These are phyloP conservation scores for Alternaria solani DNA, from an alignment of 2,329 filamentous ascomycete genomes.

Conservation along the genomic window DNA sequence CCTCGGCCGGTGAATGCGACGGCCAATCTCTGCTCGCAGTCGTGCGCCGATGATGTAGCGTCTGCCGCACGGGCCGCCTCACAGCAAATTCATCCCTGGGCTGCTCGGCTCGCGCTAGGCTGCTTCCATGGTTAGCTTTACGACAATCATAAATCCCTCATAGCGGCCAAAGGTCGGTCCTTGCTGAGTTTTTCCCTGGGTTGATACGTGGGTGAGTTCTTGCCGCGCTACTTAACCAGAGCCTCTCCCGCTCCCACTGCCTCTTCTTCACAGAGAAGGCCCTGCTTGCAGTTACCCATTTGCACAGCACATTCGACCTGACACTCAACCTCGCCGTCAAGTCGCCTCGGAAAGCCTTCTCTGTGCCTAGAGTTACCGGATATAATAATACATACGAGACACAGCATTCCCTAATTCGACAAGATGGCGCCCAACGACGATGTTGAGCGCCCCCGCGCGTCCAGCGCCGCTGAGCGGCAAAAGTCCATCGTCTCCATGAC, in stretches of 20 bases:
- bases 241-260: constrained; percentile 28
- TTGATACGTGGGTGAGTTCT: constrained; percentile 19
- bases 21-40: constrained; percentile 21
- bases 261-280: constrained; percentile 39
- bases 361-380: constrained; percentile 31
- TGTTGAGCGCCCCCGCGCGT: constrained; percentile 45
- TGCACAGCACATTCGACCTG: constrained; percentile 39
- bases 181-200: constrained; percentile 41
- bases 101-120: constrained; percentile 22
- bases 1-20: constrained; percentile 22
- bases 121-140: constrained; percentile 24
- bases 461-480: constrained; percentile 41
- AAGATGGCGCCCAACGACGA: constrained; percentile 43
- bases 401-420: constrained; percentile 30
- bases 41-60: constrained; percentile 24
- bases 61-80: constrained; percentile 19
- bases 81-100: constrained; percentile 23
- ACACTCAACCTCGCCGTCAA: constrained; percentile 24
- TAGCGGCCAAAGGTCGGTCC: constrained; percentile 29
- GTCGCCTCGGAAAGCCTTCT: constrained; percentile 40
- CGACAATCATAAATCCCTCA: constrained; percentile 26
- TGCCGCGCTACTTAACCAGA: constrained; percentile 33
- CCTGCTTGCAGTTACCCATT: constrained; percentile 38
- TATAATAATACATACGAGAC: constrained; percentile 28
- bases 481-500: constrained; percentile 48